phyloP scores from a whole-genome alignment of 2,329 filamentous ascomycete genomes.

The Cladophialophora yegresii region DNA sequence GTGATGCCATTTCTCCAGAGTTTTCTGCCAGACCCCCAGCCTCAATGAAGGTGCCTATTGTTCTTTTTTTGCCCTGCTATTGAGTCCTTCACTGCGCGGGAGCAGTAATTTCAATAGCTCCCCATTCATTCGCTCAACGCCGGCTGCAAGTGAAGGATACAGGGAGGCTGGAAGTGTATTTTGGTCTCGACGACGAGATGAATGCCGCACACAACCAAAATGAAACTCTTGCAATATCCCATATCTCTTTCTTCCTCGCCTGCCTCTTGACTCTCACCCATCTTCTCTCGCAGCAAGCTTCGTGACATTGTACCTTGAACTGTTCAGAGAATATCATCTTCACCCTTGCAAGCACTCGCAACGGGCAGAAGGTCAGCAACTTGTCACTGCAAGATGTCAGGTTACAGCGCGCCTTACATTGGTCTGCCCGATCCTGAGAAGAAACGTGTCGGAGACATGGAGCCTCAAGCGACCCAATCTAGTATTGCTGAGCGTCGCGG shows the following conservation, averaged over 20 bases:
- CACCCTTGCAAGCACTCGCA: background rate
- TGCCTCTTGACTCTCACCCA: background rate
- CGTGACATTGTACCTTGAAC: conserved; percentile 2
- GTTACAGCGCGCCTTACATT: conserved; percentile 2
- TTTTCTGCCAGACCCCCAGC: conserved; percentile 5
- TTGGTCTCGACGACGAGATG: conserved; percentile 5
- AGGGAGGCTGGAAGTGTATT: conserved; percentile 11
- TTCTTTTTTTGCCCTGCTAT: conserved; percentile 17
- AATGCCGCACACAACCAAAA: conserved; percentile 7
- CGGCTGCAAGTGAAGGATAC: conserved; percentile 4
- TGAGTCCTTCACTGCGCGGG: conserved; percentile 8
- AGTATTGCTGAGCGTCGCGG: conserved; percentile 3
- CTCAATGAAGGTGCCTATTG: conserved; percentile 20
- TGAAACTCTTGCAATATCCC: conserved; percentile 12
- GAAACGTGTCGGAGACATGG: conserved; percentile 7
- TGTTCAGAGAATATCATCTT: background rate
- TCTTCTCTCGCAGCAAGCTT: background rate
- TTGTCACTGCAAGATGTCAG: conserved; percentile 5
- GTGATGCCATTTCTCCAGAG: background rate
- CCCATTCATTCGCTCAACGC: conserved; percentile 11
- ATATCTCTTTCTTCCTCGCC: conserved; percentile 3
- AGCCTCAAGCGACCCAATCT: background rate
- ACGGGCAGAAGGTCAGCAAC: background rate
- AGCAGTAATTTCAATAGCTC: conserved; percentile 13
- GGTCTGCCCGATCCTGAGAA: conserved; percentile 16